Base-by-base conservation (phyloP, 441 rosid genomes). In the Populus trichocarpa region DNA sequence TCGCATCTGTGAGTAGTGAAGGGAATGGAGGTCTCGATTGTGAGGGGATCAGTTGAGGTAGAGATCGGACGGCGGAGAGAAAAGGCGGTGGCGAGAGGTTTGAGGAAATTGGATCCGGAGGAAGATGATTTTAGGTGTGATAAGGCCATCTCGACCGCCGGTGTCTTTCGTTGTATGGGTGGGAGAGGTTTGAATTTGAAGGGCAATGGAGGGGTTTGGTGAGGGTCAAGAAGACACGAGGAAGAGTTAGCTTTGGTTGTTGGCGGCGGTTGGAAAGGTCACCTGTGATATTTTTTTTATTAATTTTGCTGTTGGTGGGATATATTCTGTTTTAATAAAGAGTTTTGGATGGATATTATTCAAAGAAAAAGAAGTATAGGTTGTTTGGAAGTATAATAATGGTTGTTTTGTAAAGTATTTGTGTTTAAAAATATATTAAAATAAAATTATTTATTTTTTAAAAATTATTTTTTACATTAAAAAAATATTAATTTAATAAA, bases 1-100 rank as follows among this genome's bases (percentile, higher is more conserved):
- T 92, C 97, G 87, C 97, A 90, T 28, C 81, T 88, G 89, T 96
- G 97, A n/a, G 97, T 16, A 32, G 92, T 85, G 88, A 92, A 96
- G 50, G 97, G 96, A 5, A 89, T 77, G 78, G 98, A 92, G 73
- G 98, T 96, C 85, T 96, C 98, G 78, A 96, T 80, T 8, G 88
- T 90, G 65, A 96, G 79, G 53, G 97, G 90, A 1, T 93, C 85
- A 67, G 92, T 71, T 57, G 92, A 88, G 61, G 91, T 89, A 82
- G 99, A 90, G 81, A 96, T 85, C 79, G 85, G 84, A 66, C 98
- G 94, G 87, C 83, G 84, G 80, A 87, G 61, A 71, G 85, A 59
- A 73, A 77, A 33, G 22, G 87, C 79, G 57, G 84, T 66, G 67
- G 84, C 36, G 13, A 85, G 53, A 22, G 92, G 88, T 40, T 78